phyloP scores from a whole-genome alignment of 2,329 filamentous ascomycete genomes.

The Penicillium sp. region DNA sequence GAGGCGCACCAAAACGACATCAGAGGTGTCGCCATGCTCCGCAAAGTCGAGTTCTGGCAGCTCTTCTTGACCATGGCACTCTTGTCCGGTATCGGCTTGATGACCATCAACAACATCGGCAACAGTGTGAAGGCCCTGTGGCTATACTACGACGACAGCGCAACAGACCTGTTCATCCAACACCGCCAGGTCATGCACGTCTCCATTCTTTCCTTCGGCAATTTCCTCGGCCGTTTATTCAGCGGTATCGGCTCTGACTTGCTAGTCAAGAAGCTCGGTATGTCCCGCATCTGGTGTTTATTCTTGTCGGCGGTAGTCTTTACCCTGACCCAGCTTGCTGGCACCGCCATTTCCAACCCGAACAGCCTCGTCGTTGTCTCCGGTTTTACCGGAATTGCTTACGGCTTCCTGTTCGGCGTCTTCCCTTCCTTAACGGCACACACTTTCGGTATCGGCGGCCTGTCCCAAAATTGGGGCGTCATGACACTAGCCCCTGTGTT shows the following conservation, averaged over 20 bases:
- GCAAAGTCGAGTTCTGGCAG: slow-evolving; percentile 81
- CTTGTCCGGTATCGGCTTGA: slow-evolving; percentile 88
- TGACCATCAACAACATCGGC: slow-evolving; percentile 99
- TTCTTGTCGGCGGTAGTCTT: slow-evolving; percentile 77
- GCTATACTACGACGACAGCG: slow-evolving; percentile 76
- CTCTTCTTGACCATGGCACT: slow-evolving; percentile 83
- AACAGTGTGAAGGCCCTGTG: slow-evolving; percentile 85
- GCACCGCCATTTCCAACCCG: slow-evolving; percentile 73
- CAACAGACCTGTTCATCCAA: slow-evolving; percentile 71
- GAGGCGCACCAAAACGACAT: slow-evolving; percentile 85
- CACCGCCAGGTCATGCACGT: slow-evolving; percentile 87
- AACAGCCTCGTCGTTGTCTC: slow-evolving; percentile 76
- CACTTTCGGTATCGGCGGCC: slow-evolving; percentile 82
- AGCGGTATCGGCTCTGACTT: slow-evolving; percentile 89
- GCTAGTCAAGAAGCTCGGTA: slow-evolving; percentile 75
- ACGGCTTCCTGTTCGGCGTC: slow-evolving; percentile 91
- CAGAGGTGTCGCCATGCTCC: slow-evolving; percentile 74
- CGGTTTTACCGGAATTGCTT: slow-evolving; percentile 79
- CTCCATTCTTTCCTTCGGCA: slow-evolving; percentile 85
- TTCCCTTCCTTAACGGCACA: slow-evolving; percentile 88
- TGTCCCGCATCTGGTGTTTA: slow-evolving; percentile 88
- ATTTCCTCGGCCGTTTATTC: slow-evolving; percentile 76
- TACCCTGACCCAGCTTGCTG: slow-evolving; percentile 73
- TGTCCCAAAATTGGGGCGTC: slow-evolving; percentile 94
- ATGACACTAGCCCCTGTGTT: slow-evolving; percentile 89